Evolutionary conservation across 2,329 filamentous ascomycete genomes (phyloP).

Genomic region (Lasiodiplodia citricola): DNA sequence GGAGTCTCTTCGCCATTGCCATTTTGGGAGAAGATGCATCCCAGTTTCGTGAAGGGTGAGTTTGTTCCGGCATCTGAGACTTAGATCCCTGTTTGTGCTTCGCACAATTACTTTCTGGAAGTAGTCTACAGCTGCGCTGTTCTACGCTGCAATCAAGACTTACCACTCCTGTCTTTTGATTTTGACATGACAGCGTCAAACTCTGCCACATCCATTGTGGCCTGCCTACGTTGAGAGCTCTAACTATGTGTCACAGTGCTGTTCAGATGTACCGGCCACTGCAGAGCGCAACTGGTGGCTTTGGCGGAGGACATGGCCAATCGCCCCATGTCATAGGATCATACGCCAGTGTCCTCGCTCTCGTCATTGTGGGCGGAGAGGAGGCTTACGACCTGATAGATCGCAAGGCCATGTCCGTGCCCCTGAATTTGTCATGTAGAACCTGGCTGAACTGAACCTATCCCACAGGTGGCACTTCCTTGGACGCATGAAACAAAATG

Average conservation of each 20-base stretch:
- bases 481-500: constrained; percentile 79
- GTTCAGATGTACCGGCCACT: constrained; percentile 77
- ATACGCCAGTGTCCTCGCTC: constrained; percentile 80
- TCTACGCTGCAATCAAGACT: constrained; percentile 59
- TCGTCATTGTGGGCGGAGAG: constrained; percentile 78
- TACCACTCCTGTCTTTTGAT: not conserved
- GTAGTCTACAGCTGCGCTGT: constrained; percentile 54
- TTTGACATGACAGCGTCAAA: not conserved
- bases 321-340: constrained; percentile 85
- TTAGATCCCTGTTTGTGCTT: constrained; percentile 47
- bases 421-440: not conserved
- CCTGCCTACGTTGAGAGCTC: not conserved
- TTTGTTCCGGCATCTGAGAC: constrained; percentile 24
- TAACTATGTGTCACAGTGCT: constrained; percentile 50
- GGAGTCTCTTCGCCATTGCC: constrained; percentile 78
- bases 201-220: not conserved
- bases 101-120: constrained; percentile 76
- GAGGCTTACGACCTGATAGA: constrained; percentile 78
- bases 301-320: constrained; percentile 93
- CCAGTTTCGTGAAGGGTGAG: constrained; percentile 67
- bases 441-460: constrained; percentile 41
- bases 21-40: constrained; percentile 63
- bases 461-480: constrained; percentile 77
- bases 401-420: constrained; percentile 70
- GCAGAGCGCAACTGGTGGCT: constrained; percentile 84